These are phyloP conservation scores for Penicillium griseofulvum DNA, from an alignment of 2,329 filamentous ascomycete species.

Conservation along the genomic window DNA sequence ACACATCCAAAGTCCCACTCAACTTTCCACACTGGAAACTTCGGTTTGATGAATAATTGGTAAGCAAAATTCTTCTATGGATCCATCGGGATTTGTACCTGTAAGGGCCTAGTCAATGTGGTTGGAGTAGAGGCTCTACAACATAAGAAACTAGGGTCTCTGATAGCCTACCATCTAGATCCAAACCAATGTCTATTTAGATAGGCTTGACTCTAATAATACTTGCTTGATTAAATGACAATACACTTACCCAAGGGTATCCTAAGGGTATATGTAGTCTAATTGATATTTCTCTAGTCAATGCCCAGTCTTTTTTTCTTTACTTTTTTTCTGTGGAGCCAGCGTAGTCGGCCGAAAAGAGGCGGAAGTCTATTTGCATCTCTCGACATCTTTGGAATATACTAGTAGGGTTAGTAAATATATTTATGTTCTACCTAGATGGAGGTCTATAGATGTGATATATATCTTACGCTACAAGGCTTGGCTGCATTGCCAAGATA, in stretches of 20 bases:
- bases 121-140: background rate
- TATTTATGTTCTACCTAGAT: no score
- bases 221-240: background rate
- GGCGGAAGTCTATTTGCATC: background rate
- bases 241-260: no score
- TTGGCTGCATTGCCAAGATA: background rate
- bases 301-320: background rate
- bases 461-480: background rate
- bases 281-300: background rate
- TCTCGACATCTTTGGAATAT: background rate
- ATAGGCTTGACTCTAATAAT: background rate
- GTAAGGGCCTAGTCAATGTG: background rate
- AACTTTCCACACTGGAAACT: constrained; percentile 7
- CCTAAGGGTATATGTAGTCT: no score
- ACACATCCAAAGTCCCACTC: constrained; percentile 8
- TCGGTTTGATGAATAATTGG: constrained; percentile 15
- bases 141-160: background rate
- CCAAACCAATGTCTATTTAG: background rate
- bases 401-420: no score
- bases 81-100: background rate
- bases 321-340: background rate
- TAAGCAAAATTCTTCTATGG: constrained; percentile 10
- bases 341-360: background rate
- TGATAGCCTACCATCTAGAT: background rate
- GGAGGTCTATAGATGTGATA: no score